A percentile compares a stretch with the other conserved stretches of the same genome.
Conservation (phyloP, 805 yeast genomes). For the Vanderwaltozyma yarrowii region DNA sequence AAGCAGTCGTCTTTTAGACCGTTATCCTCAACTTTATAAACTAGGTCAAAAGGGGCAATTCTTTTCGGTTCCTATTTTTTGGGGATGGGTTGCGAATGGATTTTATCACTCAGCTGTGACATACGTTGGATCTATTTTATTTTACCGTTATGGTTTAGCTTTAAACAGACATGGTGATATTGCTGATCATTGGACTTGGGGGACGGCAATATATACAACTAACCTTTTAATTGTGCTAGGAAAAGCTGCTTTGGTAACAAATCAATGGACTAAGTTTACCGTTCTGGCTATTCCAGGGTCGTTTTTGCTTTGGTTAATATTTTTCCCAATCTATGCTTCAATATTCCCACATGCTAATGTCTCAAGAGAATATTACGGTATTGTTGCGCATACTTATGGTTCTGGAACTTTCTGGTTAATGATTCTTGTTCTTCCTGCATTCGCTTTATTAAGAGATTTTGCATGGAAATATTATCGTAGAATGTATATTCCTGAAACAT, state of each 20-base stretch:
- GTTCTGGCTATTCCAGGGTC: conserved; percentile 93
- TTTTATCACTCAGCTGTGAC: conserved; percentile 86
- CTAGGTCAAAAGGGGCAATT: conserved; percentile 83
- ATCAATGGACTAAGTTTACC: conserved; percentile 92
- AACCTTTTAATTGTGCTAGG: conserved; percentile 85
- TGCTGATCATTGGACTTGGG: conserved; percentile 92
- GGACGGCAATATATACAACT: conserved; percentile 78
- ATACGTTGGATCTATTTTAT: conserved; percentile 58
- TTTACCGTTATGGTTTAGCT: conserved; percentile 59
- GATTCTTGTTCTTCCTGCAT: conserved; percentile 58
- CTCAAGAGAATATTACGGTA: conserved; percentile 78
- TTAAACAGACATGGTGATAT: conserved; percentile 51
- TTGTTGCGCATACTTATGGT: conserved; percentile 64
- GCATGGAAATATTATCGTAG: conserved; percentile 92
- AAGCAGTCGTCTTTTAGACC: conserved; percentile 75
- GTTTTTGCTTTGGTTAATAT: conserved; percentile 66
- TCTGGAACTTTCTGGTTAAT: conserved; percentile 77
- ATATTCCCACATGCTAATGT: conserved; percentile 78
- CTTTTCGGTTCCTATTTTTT: conserved; percentile 82
- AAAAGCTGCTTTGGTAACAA: conserved; percentile 86
- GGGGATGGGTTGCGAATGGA: conserved; percentile 97
- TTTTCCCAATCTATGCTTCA: conserved; percentile 79
- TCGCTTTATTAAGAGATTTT: conserved; percentile 79
- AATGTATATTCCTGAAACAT: conserved; percentile 82
- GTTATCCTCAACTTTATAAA: conserved; percentile 87